Percentiles rank a stretch among this genome's conserved stretches.
phyloP scores from a whole-genome alignment of 805 yeast genomes.

The Cyberlindnera petersonii region DNA sequence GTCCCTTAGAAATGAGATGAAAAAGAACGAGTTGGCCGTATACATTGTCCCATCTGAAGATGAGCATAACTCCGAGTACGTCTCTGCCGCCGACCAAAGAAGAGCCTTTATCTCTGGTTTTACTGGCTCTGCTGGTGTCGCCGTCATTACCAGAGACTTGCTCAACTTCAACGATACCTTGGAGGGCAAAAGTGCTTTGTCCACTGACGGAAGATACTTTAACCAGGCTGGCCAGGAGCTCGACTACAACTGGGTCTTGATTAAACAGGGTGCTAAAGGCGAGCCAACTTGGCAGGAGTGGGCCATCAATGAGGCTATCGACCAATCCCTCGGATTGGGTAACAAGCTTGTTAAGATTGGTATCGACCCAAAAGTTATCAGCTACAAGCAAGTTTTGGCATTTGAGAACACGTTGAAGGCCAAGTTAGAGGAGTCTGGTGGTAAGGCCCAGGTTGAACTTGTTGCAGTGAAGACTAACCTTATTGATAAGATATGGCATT shows the following conservation, averaged over 20 bases:
- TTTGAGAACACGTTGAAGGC: slow-evolving; percentile 30
- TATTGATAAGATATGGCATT: slow-evolving; percentile 70
- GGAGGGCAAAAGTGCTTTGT: slow-evolving; percentile 67
- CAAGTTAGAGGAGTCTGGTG: slow-evolving; percentile 25
- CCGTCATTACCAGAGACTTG: slow-evolving; percentile 61
- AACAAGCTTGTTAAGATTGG: slow-evolving; percentile 53
- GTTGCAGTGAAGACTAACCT: slow-evolving; percentile 58
- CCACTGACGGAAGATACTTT: slow-evolving; percentile 95
- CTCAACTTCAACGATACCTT: slow-evolving; percentile 39
- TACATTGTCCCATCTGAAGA: slow-evolving; percentile 86
- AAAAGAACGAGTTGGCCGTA: slow-evolving; percentile 56
- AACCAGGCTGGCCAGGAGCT: slow-evolving; percentile 84
- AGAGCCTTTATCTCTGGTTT: slow-evolving; percentile 82
- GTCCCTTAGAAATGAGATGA: slow-evolving; percentile 62
- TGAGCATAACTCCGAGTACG: slow-evolving; percentile 91
- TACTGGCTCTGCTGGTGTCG: slow-evolving; percentile 91
- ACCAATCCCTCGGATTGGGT: slow-evolving; percentile 38
- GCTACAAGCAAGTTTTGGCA: slow-evolving; percentile 35
- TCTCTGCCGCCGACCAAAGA: slow-evolving; percentile 75
- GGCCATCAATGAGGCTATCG: slow-evolving; percentile 53
- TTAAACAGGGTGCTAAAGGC: slow-evolving; percentile 75
- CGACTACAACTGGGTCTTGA: slow-evolving; percentile 71
- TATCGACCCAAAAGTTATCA: slow-evolving; percentile 76
- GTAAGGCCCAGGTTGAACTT: slow-evolving; percentile 39
- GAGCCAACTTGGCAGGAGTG: slow-evolving; percentile 78